phyloP scores from a whole-genome alignment of 2,329 filamentous ascomycete species.

The Elsinoe arachidis region DNA sequence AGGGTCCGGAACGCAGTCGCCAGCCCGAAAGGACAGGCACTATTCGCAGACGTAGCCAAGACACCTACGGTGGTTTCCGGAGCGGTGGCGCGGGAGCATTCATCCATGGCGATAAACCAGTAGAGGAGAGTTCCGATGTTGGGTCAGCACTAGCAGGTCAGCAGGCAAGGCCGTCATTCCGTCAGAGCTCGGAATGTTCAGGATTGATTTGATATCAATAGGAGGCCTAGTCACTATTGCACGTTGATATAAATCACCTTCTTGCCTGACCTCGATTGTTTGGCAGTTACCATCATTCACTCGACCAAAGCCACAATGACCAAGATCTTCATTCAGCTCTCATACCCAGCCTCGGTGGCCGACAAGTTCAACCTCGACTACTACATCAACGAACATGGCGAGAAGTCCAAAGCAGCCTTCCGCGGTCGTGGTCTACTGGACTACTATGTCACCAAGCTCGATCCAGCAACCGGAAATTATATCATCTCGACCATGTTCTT shows the following conservation, averaged over 20 bases:
- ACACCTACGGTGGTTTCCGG: background rate
- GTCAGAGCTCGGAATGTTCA: background rate
- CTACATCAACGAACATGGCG: background rate
- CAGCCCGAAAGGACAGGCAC: background rate
- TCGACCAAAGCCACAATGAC: background rate
- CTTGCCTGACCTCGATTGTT: background rate
- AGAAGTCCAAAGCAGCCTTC: background rate
- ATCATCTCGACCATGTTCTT: background rate
- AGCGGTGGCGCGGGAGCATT: background rate
- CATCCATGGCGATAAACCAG: background rate
- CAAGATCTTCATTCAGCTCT: background rate
- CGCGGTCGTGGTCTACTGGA: background rate
- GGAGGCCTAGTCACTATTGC: background rate
- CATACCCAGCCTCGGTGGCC: background rate
- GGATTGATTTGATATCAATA: background rate
- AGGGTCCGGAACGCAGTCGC: background rate
- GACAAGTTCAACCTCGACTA: constrained; percentile 1
- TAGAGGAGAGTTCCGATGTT: background rate
- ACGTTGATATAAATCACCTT: background rate
- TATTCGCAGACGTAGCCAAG: background rate
- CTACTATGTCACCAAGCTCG: background rate
- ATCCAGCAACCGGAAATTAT: background rate
- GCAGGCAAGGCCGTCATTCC: background rate
- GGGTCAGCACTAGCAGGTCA: background rate
- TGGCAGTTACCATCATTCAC: background rate